Conservation (phyloP, 2,329 filamentous ascomycete genomes). For the Pestalotiopsis sp. region DNA sequence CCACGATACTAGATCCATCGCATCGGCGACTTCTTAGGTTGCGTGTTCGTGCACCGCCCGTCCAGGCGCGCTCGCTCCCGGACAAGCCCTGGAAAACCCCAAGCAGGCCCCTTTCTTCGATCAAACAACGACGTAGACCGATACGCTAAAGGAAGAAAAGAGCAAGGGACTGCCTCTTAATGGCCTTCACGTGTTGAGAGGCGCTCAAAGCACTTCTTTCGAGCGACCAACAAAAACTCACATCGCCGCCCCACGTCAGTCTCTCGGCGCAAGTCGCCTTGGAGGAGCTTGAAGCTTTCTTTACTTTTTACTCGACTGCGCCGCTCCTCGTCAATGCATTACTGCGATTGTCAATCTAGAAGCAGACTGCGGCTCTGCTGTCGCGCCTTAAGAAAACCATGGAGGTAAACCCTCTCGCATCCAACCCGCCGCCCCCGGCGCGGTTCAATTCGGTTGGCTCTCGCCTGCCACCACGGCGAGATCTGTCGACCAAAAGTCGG, state of each 20-base stretch:
- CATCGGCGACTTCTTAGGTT: neutral
- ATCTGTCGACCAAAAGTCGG: slow-evolving; percentile 18
- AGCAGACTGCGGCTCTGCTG: slow-evolving; percentile 31
- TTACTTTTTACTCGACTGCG: neutral
- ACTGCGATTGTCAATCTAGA: slow-evolving; percentile 16
- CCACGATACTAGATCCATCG: neutral
- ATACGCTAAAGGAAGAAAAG: neutral
- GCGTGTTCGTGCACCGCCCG: neutral
- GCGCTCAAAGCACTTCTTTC: neutral
- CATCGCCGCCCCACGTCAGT: slow-evolving; percentile 1
- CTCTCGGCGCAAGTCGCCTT: neutral
- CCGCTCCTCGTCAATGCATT: slow-evolving; percentile 30
- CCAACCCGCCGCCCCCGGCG: slow-evolving; percentile 22
- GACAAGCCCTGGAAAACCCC: neutral
- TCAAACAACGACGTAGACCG: neutral
- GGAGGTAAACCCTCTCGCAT: slow-evolving; percentile 27
- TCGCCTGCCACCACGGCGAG: slow-evolving; percentile 21
- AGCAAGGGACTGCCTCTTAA: neutral
- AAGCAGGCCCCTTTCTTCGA: neutral
- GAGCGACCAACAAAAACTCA: neutral
- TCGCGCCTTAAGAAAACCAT: slow-evolving; percentile 26
- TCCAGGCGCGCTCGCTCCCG: neutral
- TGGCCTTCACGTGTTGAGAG: neutral
- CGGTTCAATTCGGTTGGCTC: slow-evolving; percentile 23
- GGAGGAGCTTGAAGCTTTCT: neutral